These are phyloP conservation scores for Agaricus sinodeliciosus DNA, from an alignment of 768 basidiomycete genomes.

Conservation along the genomic window DNA sequence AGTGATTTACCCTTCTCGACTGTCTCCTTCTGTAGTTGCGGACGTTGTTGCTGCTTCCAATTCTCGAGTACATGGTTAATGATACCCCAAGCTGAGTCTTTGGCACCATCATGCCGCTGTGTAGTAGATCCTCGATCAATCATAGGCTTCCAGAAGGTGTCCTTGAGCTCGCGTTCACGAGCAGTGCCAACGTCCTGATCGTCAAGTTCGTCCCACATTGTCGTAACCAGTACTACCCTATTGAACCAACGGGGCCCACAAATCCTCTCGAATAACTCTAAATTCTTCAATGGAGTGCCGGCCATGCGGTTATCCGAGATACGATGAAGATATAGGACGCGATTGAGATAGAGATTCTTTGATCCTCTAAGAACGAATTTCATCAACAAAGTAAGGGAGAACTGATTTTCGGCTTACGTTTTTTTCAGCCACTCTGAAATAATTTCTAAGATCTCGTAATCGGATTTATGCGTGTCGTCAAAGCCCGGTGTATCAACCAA, in stretches of 20 bases:
- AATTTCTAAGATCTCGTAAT: conserved; percentile 17
- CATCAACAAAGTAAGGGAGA: no score
- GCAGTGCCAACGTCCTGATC: neutral
- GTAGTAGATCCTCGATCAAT: conserved; percentile 6
- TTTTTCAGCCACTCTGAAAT: conserved; percentile 19
- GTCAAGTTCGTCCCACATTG: conserved; percentile 13
- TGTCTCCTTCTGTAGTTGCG: conserved; percentile 18
- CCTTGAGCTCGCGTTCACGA: conserved; percentile 12
- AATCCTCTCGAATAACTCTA: conserved; percentile 25
- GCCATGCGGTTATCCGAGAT: conserved; percentile 21
- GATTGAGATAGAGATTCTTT: conserved; percentile 15
- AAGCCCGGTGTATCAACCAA: conserved; percentile 24
- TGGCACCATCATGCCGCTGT: neutral
- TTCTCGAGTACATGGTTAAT: neutral
- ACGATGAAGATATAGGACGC: conserved; percentile 22
- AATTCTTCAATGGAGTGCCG: conserved; percentile 20
- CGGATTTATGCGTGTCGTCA: conserved; percentile 17
- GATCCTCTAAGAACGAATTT: neutral
- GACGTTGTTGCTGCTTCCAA: neutral
- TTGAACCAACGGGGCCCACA: conserved; percentile 25
- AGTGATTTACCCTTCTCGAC: conserved; percentile 16
- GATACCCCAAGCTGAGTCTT: conserved; percentile 3
- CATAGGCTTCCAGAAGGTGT: conserved; percentile 13
- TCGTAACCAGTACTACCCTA: conserved; percentile 28
- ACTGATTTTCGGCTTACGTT: conserved; percentile 9